Evolutionary conservation across 345 rosid genomes (phyloP).

Genomic region (Sisymbrium altissimum): DNA sequence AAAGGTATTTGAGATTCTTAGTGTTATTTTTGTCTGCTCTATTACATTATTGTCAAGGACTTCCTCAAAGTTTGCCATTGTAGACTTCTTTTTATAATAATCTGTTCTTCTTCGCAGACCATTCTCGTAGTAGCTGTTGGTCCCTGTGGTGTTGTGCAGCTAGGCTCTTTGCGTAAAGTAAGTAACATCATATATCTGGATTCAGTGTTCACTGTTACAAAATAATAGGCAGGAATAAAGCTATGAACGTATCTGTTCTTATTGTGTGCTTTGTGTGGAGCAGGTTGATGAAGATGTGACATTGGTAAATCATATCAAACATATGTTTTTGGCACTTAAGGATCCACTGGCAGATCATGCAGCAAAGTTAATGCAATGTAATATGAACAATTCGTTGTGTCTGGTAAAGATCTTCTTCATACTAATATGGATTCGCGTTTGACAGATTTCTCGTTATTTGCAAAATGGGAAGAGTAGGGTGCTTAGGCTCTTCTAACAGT

Average conservation of each 20-base stretch:
- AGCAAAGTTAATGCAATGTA: constrained; percentile 39
- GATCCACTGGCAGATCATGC: constrained; percentile 49
- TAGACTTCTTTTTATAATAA: background rate
- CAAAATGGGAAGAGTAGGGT: background rate
- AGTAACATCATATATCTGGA: constrained; percentile 27
- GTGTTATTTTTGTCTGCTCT: background rate
- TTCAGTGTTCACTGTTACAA: background rate
- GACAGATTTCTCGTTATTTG: background rate
- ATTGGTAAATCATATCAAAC: constrained; percentile 59
- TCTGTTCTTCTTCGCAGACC: constrained; percentile 47
- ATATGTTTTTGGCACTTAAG: constrained; percentile 54
- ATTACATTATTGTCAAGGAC: background rate
- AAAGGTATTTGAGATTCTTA: constrained; percentile 46
- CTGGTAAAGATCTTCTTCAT: constrained; percentile 44
- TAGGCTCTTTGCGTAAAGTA: constrained; percentile 77
- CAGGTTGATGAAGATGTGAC: constrained; percentile 73
- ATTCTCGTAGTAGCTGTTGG: constrained; percentile 67
- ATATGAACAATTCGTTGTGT: constrained; percentile 40
- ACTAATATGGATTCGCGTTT: background rate
- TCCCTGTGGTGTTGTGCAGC: constrained; percentile 85
- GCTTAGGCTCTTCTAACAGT: constrained; percentile 5
- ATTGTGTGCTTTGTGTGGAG: constrained; percentile 32
- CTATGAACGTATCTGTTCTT: constrained; percentile 1
- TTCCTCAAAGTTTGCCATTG: background rate
- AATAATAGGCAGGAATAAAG: background rate